Base-by-base conservation (phyloP, 2,329 filamentous ascomycete genomes). In the Aspergillus tubingensis region DNA sequence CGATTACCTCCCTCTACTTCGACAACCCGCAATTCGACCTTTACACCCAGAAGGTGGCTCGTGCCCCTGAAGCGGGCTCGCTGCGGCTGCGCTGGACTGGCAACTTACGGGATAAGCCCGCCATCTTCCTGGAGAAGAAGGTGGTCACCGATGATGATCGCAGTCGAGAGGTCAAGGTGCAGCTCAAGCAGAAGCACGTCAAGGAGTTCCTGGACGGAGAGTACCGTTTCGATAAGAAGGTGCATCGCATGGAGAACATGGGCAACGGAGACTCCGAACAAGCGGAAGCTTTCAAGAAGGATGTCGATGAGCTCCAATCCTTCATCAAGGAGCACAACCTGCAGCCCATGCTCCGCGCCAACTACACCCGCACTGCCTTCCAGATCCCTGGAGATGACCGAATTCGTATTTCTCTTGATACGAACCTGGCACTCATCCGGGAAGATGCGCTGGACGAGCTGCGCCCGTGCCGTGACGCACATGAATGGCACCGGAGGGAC, bases 1-100 rank as follows among this genome's bases (percentile, higher is more conserved):
- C 91, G 54, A 91, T 98, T 67, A 98, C 93, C 15, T 97, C 94
- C 25, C 86, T 99, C 41, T 99, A 99, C 79, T 96, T 98, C 71
- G 95, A 99, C 77, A 96, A 88, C 73, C 83, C 86, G 43, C 88
- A 88, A 66, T 98, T 99, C 76, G 85, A 90, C 13, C 83, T 98
- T 8, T 99, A 98, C 77, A 86, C 86, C 13, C 86, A 89, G 69
- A 98, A 98, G 79, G 88, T 97, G 21, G 88, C 90, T 62, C 86
- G 88, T 64, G 83, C 88, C 62, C 82, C 86, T 1, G 88, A 92
- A 70, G 91, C 92, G 6, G 87, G 90, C 2, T 97, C 94, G 23
- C 78, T 99, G 53, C 88, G 95, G 8, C 82, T 98, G 62, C 85
- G 95, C 43, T 99, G 95, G 95, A 96, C 93, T 68, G 94, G 94